Evolutionary conservation across 306 rosid genomes (phyloP), one percentile per base, ranked within the genome.

Genomic region (Adenanthera pavonina): DNA sequence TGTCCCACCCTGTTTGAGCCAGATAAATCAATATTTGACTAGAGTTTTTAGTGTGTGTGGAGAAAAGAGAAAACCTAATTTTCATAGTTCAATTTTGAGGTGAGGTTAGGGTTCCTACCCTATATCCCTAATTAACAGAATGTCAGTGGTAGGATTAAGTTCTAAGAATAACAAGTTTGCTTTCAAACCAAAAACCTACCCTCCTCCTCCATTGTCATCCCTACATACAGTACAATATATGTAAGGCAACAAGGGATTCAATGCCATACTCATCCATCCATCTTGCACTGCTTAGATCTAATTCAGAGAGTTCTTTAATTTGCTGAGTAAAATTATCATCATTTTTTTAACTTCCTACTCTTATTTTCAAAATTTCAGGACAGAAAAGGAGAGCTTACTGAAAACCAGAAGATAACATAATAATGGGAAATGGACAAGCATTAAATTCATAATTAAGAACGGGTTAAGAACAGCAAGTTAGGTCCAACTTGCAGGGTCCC

Each of bases 351-450:
- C n/a, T n/a, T n/a, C 41, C 15, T 36, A 16, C 70, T 52, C 67
- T 46, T 59, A 38, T 20, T 56, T 5, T 66, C 69, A 43, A 68
- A 74, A 72, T 57, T 65, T 19, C 57, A 17, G 49, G 77, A 85
- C 64, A 38, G 67, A 53, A 85, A 80, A 81, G 48, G 48, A 67
- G 46, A 48, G 52, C 25, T 43, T 10, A 81, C 53, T 16, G 46
- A 38, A 15, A 47, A 14, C 53, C 33, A 0, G 30, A 5, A 68
- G 35, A 48, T 15, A 72, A 81, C 52, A 69, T 16, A 54, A 33
- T 4, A 75, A 79, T 66, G 57, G 80, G 69, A 78, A 76, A 80
- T 64, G 59, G 16, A 14, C 49, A 82, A 35, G 36, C 44, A 68
- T 7, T 11, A 60, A 51, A 16, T 49, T 14, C 10, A 75, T 2